A percentile compares a stretch with the other conserved stretches of the same genome.
Evolutionary conservation across 148 eudicot genomes (phyloP).

Genomic region (Rhododendron mucronatum): DNA sequence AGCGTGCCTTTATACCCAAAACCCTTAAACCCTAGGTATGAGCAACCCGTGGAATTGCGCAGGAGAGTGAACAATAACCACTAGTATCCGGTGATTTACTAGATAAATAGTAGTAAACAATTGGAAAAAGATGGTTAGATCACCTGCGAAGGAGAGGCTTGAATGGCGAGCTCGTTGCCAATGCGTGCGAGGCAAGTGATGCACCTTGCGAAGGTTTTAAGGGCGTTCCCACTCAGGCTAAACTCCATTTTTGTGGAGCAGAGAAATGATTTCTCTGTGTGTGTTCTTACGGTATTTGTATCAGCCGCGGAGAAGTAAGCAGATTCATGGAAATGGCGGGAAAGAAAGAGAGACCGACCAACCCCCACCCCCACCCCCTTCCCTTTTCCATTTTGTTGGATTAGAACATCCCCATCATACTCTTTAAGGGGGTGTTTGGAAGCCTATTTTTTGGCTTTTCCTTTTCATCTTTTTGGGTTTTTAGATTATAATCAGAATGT

Average conservation of each 20-base stretch:
- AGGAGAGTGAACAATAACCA: not conserved
- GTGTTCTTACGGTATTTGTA: not conserved
- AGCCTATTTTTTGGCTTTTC: too few relatives aligned
- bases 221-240: slow-evolving; percentile 66
- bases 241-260: slow-evolving; percentile 51
- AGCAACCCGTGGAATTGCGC: not conserved
- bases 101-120: not conserved
- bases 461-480: too few relatives aligned
- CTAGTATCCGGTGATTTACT: not conserved
- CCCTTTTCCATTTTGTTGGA: too few relatives aligned
- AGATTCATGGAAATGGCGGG: not conserved
- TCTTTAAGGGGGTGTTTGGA: too few relatives aligned
- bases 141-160: slow-evolving; percentile 86
- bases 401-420: too few relatives aligned
- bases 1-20: not conserved
- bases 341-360: not conserved
- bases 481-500: too few relatives aligned
- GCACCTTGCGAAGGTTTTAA: slow-evolving; percentile 75
- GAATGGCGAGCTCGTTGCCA: slow-evolving; percentile 86
- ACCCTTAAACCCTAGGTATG: not conserved
- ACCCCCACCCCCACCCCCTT: too few relatives aligned
- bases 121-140: not conserved
- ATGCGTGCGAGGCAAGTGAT: slow-evolving; percentile 87
- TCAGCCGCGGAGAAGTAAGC: not conserved
- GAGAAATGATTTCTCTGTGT: not conserved